Percentiles rank a stretch among this genome's conserved stretches.
phyloP scores from a whole-genome alignment of 495 filamentous ascomycete genomes.

The Bryoglossum gracile region DNA sequence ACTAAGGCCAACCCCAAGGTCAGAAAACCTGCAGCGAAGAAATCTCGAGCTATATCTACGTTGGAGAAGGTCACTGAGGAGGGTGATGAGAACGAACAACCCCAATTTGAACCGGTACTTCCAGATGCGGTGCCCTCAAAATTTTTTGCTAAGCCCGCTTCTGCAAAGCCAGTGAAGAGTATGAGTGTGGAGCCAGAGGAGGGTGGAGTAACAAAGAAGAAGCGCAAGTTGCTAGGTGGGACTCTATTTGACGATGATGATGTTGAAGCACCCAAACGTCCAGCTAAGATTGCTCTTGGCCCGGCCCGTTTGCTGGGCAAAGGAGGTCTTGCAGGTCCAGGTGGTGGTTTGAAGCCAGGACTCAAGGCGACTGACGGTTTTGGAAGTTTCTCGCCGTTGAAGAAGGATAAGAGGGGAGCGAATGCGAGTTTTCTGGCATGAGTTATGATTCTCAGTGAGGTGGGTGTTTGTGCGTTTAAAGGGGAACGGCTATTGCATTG shows the following conservation, averaged over 20 bases:
- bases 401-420: slow-evolving; percentile 60
- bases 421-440: slow-evolving; percentile 47
- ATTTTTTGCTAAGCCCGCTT: neutral
- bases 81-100: slow-evolving; percentile 16
- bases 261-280: slow-evolving; percentile 36
- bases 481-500: too few relatives aligned
- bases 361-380: slow-evolving; percentile 31
- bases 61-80: slow-evolving; percentile 21
- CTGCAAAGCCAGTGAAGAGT: neutral
- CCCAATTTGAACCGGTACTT: neutral
- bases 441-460: slow-evolving; percentile 2
- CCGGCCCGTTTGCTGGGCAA: slow-evolving; percentile 28
- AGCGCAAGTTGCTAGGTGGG: slow-evolving; percentile 61
- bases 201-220: slow-evolving; percentile 57
- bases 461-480: neutral
- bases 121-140: neutral
- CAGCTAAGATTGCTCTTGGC: slow-evolving; percentile 22
- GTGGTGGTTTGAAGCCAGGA: slow-evolving; percentile 17
- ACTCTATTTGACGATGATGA: slow-evolving; percentile 76
- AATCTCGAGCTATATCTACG: slow-evolving; percentile 4
- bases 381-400: slow-evolving; percentile 69
- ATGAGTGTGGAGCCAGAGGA: slow-evolving; percentile 24
- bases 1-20: slow-evolving; percentile 6
- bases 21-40: slow-evolving; percentile 12
- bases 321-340: slow-evolving; percentile 19